Evolutionary conservation across 805 yeast genomes (phyloP), one percentile per base, ranked within the genome.

Genomic region (Spathaspora sp.): DNA sequence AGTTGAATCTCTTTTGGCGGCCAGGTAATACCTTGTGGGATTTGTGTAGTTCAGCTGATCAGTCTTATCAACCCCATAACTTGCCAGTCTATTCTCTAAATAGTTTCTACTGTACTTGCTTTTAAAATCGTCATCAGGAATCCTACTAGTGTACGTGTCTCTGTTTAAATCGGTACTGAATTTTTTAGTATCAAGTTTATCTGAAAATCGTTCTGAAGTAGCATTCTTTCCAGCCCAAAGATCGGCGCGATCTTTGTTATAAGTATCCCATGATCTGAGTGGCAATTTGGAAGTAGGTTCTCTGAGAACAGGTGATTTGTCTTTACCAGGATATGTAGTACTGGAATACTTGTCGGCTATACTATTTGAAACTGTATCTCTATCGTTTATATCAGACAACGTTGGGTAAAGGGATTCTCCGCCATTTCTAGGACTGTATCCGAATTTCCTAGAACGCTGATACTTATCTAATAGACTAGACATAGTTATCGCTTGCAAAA

Each of bases 391-490:
- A 42, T 23, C 18, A 23, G 29, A 20, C 11, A 42, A 23, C 23
- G 45, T 14, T 3, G 45, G 45, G 23, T 42, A 42, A 10, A 23
- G 12, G 9, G 26, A 10, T 18, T 40, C 42, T 8, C 42, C 43
- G 18, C 18, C 14, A 40, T 40, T 40, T 12, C 43, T 40, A 11
- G 43, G 20, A 18, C 18, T 40, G 43, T 40, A 40, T 2, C 43
- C 26, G 2, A 35, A 35, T 16, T 20, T 14, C 23, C 52, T 40
- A 46, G 44, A 26, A 26, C 43, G 46, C 35, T 50, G 47, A 38
- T 47, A 50, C 17, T 48, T 38, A 20, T 42, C 47, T 16, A 50
- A 50, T 10, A 50, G 39, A 16, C 45, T 47, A 2, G 53, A 50
- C 53, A 50, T 49, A 9, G 10, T 46, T 16, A 7, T 14, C 18